Evolutionary conservation across 441 rosid genomes (phyloP).

Genomic region (Daphne laureola): DNA sequence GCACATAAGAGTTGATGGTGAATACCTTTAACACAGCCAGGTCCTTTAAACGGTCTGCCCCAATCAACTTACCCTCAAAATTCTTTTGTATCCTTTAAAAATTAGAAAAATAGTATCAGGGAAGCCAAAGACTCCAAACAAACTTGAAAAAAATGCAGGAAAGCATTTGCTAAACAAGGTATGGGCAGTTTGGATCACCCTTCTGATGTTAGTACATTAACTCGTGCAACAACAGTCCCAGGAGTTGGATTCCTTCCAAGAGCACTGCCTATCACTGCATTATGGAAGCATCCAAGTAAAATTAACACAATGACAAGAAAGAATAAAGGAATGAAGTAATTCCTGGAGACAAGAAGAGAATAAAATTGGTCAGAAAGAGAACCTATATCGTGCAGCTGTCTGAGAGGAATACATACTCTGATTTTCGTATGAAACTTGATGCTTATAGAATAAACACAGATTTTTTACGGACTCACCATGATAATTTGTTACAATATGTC

Average conservation of each 20-base stretch:
- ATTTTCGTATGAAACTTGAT: too few relatives aligned
- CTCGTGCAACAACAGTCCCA: slow-evolving; percentile 86
- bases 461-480: slow-evolving; percentile 56
- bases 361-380: too few relatives aligned
- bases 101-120: slow-evolving; percentile 8
- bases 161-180: slow-evolving; percentile 18
- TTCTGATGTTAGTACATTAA: slow-evolving; percentile 79
- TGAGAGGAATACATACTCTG: too few relatives aligned
- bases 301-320: background rate
- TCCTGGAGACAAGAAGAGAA: too few relatives aligned
- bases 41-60: slow-evolving; percentile 90
- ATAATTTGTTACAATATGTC: slow-evolving; percentile 90
- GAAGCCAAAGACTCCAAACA: slow-evolving; percentile 8
- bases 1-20: background rate
- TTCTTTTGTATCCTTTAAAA: slow-evolving; percentile 72
- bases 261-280: slow-evolving; percentile 81
- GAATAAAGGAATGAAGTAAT: background rate
- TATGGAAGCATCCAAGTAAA: slow-evolving; percentile 8
- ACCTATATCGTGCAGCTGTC: too few relatives aligned
- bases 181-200: slow-evolving; percentile 50
- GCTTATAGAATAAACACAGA: background rate
- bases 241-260: slow-evolving; percentile 75
- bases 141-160: slow-evolving; percentile 11
- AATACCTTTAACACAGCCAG: slow-evolving; percentile 87
- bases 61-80: slow-evolving; percentile 82